Conservation (phyloP, 306 rosid genomes). For the Quercus agrifolia region DNA sequence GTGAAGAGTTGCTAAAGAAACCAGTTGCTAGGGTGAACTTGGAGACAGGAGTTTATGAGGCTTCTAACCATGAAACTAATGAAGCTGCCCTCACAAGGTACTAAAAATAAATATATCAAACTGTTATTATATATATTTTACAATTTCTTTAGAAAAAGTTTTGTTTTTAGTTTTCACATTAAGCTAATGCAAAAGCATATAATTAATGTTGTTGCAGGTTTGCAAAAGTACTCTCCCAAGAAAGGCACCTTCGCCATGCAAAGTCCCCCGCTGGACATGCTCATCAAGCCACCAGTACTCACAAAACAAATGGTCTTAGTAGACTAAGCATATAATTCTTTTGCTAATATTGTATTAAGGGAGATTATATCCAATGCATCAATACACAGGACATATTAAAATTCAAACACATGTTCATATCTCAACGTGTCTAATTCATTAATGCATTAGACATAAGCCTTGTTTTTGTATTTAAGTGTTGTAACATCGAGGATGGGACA, state of each 20-base stretch:
- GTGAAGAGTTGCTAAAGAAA: constrained; percentile 33
- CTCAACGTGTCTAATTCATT: accelerated
- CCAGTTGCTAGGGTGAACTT: constrained; percentile 35
- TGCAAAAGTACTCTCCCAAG: constrained; percentile 48
- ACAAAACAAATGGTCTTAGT: background rate
- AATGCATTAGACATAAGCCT: accelerated
- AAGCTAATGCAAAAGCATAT: background rate
- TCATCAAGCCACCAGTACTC: background rate
- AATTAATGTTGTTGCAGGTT: constrained; percentile 27
- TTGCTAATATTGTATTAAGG: background rate
- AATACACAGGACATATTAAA: too few relatives aligned
- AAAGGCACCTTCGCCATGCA: constrained; percentile 35
- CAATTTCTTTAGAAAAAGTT: background rate
- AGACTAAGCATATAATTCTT: background rate
- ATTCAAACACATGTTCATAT: too few relatives aligned
- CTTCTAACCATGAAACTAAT: constrained; percentile 31
- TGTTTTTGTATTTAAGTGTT: background rate
- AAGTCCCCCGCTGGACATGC: constrained; percentile 20
- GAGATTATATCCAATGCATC: too few relatives aligned
- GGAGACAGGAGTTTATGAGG: constrained; percentile 32
- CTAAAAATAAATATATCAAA: too few relatives aligned
- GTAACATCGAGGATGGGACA: background rate
- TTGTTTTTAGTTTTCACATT: background rate
- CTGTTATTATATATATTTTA: background rate
- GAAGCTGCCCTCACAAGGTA: constrained; percentile 50